Conservation (phyloP, 176 grass and related monocot species). For the Triticum timopheevii region DNA sequence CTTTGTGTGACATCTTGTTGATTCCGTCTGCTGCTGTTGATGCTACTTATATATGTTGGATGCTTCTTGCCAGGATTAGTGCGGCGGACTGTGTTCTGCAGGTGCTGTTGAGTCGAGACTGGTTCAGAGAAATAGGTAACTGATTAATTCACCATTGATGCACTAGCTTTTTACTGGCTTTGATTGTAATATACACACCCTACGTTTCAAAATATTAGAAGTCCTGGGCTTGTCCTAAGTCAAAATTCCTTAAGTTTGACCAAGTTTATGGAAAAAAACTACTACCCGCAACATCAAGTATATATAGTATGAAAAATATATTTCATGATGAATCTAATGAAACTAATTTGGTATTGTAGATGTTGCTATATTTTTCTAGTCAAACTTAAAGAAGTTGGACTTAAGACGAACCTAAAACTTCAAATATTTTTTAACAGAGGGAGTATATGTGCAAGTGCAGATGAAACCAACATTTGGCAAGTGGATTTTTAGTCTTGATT, state of each 20-base stretch:
- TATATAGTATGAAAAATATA: no score
- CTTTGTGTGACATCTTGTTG: neutral
- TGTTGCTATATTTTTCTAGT: no score
- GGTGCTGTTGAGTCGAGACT: neutral
- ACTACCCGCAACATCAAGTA: no score
- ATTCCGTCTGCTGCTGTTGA: neutral
- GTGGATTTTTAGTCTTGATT: neutral
- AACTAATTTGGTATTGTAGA: no score
- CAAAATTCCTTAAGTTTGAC: no score
- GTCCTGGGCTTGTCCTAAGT: no score
- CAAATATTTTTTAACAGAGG: no score
- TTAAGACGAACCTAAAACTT: no score
- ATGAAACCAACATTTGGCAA: neutral
- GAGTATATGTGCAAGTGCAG: neutral
- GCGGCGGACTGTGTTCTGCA: neutral
- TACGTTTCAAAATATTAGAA: no score
- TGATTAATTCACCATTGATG: neutral
- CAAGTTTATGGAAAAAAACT: no score
- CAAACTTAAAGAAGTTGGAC: no score
- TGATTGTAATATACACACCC: neutral
- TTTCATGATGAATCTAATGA: no score
- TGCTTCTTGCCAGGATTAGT: neutral
- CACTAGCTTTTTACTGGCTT: neutral
- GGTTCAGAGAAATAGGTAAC: constrained; percentile 1
- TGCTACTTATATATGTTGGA: neutral